Evolutionary conservation across 495 filamentous ascomycete species (phyloP).

Genomic region (Penicillium coprophilum): DNA sequence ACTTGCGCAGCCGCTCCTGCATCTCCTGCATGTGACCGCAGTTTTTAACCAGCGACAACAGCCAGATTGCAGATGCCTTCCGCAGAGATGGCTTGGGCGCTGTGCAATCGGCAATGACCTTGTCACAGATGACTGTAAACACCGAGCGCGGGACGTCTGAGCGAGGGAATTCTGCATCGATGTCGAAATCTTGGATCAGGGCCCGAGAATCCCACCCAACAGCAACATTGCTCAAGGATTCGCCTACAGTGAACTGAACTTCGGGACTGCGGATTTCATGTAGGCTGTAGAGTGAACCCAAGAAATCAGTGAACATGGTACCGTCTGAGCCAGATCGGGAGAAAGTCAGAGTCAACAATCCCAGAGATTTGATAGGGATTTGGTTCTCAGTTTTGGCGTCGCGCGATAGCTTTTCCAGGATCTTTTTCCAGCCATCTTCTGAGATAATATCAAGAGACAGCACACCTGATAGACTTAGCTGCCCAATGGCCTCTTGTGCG

Average conservation of each 20-base stretch:
- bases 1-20: conserved; percentile 68
- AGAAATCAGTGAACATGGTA: conserved; percentile 41
- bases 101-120: conserved; percentile 69
- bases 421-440: conserved; percentile 37
- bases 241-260: conserved; percentile 83
- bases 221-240: conserved; percentile 74
- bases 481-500: conserved; percentile 64
- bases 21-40: conserved; percentile 74
- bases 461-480: conserved; percentile 70
- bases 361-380: conserved; percentile 72
- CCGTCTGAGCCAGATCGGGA: conserved; percentile 35
- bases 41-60: conserved; percentile 88
- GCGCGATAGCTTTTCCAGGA: conserved; percentile 58
- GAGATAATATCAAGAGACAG: conserved; percentile 44
- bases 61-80: conserved; percentile 89
- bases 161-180: conserved; percentile 50
- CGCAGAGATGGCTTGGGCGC: conserved; percentile 81
- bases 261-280: conserved; percentile 83
- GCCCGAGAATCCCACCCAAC: conserved; percentile 75
- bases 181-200: conserved; percentile 57
- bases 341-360: conserved; percentile 59
- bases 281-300: conserved; percentile 65
- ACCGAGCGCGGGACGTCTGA: conserved; percentile 46
- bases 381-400: conserved; percentile 80
- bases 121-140: conserved; percentile 59